Percentiles rank a stretch among this genome's conserved stretches.
Evolutionary conservation across 1,284 basidiomycete species (phyloP).

Genomic region (Blastosporella zonata): DNA sequence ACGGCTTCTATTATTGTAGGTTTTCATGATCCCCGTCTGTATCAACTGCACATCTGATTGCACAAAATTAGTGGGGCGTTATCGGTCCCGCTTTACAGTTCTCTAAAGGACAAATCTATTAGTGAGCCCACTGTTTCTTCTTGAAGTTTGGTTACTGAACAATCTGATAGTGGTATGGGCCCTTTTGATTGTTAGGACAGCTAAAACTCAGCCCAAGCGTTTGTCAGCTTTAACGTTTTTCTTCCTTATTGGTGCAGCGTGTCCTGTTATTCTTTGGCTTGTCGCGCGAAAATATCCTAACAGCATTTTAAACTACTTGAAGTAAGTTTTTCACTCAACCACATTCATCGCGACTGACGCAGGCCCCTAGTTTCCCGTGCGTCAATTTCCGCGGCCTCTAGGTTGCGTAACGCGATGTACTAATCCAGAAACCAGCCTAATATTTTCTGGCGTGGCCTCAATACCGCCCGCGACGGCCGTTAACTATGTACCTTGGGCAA

Average conservation of each 20-base stretch:
- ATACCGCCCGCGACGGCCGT: constrained; percentile 60
- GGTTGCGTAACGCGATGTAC: not conserved
- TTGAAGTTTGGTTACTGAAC: not conserved
- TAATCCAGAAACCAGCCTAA: constrained; percentile 29
- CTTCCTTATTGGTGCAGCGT: constrained; percentile 51
- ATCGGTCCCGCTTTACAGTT: constrained; percentile 47
- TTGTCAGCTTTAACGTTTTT: constrained; percentile 40
- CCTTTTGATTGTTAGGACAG: not conserved
- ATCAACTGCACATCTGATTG: not conserved
- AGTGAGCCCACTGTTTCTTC: constrained; percentile 27
- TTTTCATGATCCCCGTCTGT: not conserved
- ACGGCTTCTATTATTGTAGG: constrained; percentile 41
- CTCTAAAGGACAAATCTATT: constrained; percentile 40
- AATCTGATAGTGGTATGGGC: constrained; percentile 23
- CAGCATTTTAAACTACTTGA: constrained; percentile 42
- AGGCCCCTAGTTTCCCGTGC: constrained; percentile 35
- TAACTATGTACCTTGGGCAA: constrained; percentile 58
- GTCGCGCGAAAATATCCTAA: constrained; percentile 41
- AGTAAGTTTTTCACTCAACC: constrained; percentile 29
- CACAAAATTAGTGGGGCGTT: constrained; percentile 37
- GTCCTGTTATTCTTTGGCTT: constrained; percentile 44
- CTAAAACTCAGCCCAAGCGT: constrained; percentile 16
- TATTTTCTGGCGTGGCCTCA: constrained; percentile 48
- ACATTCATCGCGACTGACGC: not conserved
- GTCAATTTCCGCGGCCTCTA: constrained; percentile 5